These are phyloP conservation scores for Apophysomyces trapeziformis DNA, from an alignment of 371 early-diverging fungal genomes.

Conservation along the genomic window DNA sequence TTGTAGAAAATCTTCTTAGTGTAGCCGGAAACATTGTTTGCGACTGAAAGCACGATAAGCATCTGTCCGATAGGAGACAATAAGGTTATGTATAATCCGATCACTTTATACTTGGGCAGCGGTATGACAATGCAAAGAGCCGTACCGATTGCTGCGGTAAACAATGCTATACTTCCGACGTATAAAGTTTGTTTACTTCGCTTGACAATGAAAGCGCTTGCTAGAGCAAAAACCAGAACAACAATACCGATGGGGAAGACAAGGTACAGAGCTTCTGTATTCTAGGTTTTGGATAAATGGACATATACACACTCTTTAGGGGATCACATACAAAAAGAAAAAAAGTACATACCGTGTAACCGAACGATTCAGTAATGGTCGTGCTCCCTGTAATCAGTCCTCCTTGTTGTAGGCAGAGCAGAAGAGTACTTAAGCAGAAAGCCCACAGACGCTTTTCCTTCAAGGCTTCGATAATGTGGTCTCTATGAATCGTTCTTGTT, in stretches of 20 bases:
- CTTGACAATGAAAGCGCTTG: neutral
- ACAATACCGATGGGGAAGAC: no score
- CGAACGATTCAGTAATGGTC: conserved; percentile 32
- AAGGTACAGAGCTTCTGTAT: neutral
- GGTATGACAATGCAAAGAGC: conserved; percentile 17
- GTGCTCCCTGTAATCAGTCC: conserved; percentile 40
- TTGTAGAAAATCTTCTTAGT: conserved; percentile 30
- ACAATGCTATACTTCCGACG: conserved; percentile 8
- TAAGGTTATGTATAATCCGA: conserved; percentile 11
- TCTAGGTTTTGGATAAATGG: neutral
- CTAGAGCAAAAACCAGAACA: no score
- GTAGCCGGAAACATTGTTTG: conserved; percentile 24
- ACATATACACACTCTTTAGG: neutral
- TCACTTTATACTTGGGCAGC: conserved; percentile 8
- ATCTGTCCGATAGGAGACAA: neutral
- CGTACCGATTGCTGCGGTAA: conserved; percentile 18
- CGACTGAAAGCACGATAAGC: conserved; percentile 14
- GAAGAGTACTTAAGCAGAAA: conserved; percentile 30
- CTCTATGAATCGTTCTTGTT: conserved; percentile 35
- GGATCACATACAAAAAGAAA: neutral
- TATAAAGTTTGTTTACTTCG: conserved; percentile 14
- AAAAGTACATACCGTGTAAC: conserved; percentile 36
- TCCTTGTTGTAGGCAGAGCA: conserved; percentile 37
- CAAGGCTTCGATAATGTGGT: conserved; percentile 44
- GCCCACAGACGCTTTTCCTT: conserved; percentile 42